Conservation (phyloP, 768 basidiomycete species). For the Phallus indusiatus region DNA sequence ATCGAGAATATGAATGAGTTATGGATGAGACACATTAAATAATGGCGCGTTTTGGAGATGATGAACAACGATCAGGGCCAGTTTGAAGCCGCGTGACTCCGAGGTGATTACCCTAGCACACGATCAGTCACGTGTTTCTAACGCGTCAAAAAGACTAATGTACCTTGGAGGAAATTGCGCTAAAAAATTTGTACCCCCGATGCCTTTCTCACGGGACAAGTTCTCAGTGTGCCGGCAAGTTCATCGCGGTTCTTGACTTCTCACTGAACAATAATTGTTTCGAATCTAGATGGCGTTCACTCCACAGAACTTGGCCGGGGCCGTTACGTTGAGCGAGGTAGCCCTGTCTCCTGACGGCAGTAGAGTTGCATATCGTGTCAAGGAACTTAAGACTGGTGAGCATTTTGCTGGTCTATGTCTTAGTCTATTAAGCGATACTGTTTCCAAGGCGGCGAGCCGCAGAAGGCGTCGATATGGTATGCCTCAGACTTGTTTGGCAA, state of each 20-base stretch:
- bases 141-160: too few species aligned
- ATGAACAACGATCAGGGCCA: too few species aligned
- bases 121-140: not conserved
- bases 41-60: too few species aligned
- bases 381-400: not conserved
- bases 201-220: not conserved
- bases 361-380: conserved; percentile 3
- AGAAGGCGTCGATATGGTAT: conserved; percentile 5
- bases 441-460: not conserved
- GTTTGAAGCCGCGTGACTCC: too few species aligned
- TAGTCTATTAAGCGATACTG: not conserved
- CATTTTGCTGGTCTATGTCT: not conserved
- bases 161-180: too few species aligned
- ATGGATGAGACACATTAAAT: too few species aligned
- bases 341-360: conserved; percentile 7
- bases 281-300: conserved; percentile 2
- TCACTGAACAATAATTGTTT: too few species aligned
- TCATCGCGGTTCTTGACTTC: too few species aligned
- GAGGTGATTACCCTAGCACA: not conserved
- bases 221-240: too few species aligned
- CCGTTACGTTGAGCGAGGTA: not conserved
- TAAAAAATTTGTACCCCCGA: not conserved
- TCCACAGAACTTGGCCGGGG: not conserved
- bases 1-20: too few species aligned
- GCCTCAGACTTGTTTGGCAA: conserved; percentile 2